Conservation (phyloP, 73 alveolate species). For the Urostyla sp. region DNA sequence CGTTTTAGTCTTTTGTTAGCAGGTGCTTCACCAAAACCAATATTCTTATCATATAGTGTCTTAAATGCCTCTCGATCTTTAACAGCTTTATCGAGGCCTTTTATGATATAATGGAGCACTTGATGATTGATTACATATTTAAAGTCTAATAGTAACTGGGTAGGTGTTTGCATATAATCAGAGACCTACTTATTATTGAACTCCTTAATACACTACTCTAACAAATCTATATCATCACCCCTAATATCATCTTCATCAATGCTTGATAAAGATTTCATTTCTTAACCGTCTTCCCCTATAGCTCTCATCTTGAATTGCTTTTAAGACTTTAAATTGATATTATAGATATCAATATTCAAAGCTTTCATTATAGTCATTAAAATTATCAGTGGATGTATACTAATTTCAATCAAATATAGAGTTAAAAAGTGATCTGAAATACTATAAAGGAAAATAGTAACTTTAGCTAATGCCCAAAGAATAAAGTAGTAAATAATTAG, state of each 20-base stretch:
- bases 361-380: too few relatives aligned
- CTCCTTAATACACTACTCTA: not conserved
- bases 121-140: not conserved
- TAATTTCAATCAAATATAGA: too few relatives aligned
- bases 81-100: constrained; percentile 7
- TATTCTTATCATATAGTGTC: constrained; percentile 3
- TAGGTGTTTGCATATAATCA: not conserved
- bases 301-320: too few relatives aligned
- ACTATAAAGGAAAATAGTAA: constrained; percentile 39
- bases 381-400: too few relatives aligned
- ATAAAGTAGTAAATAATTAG: constrained; percentile 19
- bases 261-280: too few relatives aligned
- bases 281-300: too few relatives aligned
- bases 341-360: too few relatives aligned
- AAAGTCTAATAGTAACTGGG: not conserved
- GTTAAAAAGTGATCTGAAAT: too few relatives aligned
- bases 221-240: too few relatives aligned
- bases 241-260: too few relatives aligned
- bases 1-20: constrained; percentile 8
- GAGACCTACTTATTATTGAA: not conserved
- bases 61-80: not conserved
- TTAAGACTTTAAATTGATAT: too few relatives aligned
- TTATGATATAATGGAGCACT: not conserved
- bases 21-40: constrained; percentile 51
- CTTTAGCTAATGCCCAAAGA: constrained; percentile 13